Evolutionary conservation across 1,139 yeast species (phyloP).

Genomic region (Hansenula lynferdii): DNA sequence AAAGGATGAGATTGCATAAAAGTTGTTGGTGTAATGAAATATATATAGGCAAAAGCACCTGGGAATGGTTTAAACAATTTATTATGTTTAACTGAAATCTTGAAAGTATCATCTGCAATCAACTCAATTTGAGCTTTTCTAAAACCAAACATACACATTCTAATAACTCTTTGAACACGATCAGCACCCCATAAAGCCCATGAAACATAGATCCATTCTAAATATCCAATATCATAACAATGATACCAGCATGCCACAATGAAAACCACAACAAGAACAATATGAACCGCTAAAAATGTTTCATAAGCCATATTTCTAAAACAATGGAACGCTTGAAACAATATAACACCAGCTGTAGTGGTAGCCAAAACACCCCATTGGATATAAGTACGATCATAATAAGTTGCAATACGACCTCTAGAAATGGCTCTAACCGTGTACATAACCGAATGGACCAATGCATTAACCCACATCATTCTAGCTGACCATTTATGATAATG

Average conservation of each 20-base stretch:
- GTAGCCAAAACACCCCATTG: slow-evolving; percentile 47
- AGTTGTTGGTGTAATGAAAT: slow-evolving; percentile 45
- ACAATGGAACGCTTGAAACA: slow-evolving; percentile 42
- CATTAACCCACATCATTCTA: slow-evolving; percentile 35
- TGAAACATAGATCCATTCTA: slow-evolving; percentile 46
- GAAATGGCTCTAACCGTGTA: slow-evolving; percentile 34
- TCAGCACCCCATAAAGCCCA: slow-evolving; percentile 63
- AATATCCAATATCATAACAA: slow-evolving; percentile 38
- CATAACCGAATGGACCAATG: slow-evolving; percentile 44
- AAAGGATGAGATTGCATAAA: slow-evolving; percentile 78
- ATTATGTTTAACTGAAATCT: slow-evolving; percentile 33
- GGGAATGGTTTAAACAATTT: slow-evolving; percentile 42
- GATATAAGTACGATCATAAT: slow-evolving; percentile 21
- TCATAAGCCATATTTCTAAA: slow-evolving; percentile 62
- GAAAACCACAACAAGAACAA: slow-evolving; percentile 51
- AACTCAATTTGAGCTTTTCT: slow-evolving; percentile 43
- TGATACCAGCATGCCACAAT: slow-evolving; percentile 61
- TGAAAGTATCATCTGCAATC: slow-evolving; percentile 34
- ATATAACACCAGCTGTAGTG: slow-evolving; percentile 34
- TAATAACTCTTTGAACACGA: slow-evolving; percentile 44
- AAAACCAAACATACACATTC: slow-evolving; percentile 46
- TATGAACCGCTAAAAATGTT: slow-evolving; percentile 53
- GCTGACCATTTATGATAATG: slow-evolving; percentile 65
- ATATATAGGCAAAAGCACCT: slow-evolving; percentile 62
- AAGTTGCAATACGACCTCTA: slow-evolving; percentile 12